Percentiles rank a stretch among this genome's conserved stretches.
Conservation (phyloP, 2,329 filamentous ascomycete species). For the Sarocladiaceae sp. region DNA sequence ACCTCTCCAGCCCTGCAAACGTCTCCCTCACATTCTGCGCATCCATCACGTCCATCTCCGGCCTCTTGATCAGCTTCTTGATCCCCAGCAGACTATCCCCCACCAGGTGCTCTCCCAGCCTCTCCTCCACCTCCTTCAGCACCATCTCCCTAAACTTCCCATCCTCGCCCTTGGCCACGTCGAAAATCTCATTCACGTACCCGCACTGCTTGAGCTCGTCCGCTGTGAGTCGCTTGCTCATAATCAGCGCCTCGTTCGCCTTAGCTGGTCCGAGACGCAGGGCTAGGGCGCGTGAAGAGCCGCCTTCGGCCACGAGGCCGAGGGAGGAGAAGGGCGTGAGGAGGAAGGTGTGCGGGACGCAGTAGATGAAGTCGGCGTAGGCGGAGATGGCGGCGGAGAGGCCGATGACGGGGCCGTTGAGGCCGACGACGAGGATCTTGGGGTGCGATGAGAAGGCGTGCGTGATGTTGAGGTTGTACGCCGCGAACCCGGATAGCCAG, state of each 20-base stretch:
- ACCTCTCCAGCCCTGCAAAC: slow-evolving; percentile 76
- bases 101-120: slow-evolving; percentile 72
- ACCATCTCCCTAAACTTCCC: slow-evolving; percentile 66
- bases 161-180: slow-evolving; percentile 52
- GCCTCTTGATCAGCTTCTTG: slow-evolving; percentile 73
- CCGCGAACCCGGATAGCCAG: slow-evolving; percentile 66
- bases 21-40: slow-evolving; percentile 76
- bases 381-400: slow-evolving; percentile 77
- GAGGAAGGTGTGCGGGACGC: slow-evolving; percentile 71
- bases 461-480: slow-evolving; percentile 84
- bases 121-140: slow-evolving; percentile 71
- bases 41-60: slow-evolving; percentile 67
- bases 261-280: slow-evolving; percentile 71
- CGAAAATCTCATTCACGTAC: slow-evolving; percentile 81
- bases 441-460: slow-evolving; percentile 88
- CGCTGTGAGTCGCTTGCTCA: slow-evolving; percentile 70
- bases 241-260: slow-evolving; percentile 88
- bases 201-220: slow-evolving; percentile 70
- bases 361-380: slow-evolving; percentile 90
- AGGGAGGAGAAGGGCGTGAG: slow-evolving; percentile 88
- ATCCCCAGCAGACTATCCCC: slow-evolving; percentile 74
- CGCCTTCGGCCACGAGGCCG: slow-evolving; percentile 85
- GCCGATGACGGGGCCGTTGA: slow-evolving; percentile 88
- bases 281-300: slow-evolving; percentile 71
- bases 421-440: slow-evolving; percentile 83